phyloP scores from a whole-genome alignment of 176 grass and related monocot genomes.

The Cenchrus purpureus region DNA sequence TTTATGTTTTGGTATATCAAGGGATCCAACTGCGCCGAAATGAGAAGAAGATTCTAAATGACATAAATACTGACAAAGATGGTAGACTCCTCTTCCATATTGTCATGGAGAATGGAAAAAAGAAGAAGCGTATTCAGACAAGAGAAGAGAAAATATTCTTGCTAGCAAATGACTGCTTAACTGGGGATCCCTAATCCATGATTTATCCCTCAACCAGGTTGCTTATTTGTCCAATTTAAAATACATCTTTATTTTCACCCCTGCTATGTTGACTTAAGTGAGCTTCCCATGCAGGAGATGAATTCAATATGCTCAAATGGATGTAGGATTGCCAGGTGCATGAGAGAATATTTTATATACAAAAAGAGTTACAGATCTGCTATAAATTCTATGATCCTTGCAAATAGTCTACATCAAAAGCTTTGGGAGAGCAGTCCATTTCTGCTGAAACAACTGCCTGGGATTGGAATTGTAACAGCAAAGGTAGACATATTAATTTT shows the following conservation, averaged over 20 bases:
- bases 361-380: constrained; percentile 83
- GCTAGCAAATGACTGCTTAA: constrained; percentile 87
- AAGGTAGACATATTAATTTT: constrained; percentile 60
- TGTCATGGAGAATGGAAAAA: constrained; percentile 74
- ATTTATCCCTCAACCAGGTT: constrained; percentile 91
- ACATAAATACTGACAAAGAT: constrained; percentile 88
- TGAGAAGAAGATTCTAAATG: constrained; percentile 89
- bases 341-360: constrained; percentile 91
- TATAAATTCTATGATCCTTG: constrained; percentile 79
- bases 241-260: constrained; percentile 22
- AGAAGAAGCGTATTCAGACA: constrained; percentile 87
- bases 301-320: constrained; percentile 90
- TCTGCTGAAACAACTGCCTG: constrained; percentile 92
- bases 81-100: constrained; percentile 85
- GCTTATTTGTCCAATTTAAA: constrained; percentile 26
- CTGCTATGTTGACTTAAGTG: constrained; percentile 36
- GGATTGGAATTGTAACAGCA: constrained; percentile 94
- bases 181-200: constrained; percentile 81
- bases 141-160: constrained; percentile 98
- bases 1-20: constrained; percentile 49
- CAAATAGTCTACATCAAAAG: constrained; percentile 83
- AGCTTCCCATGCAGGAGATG: constrained; percentile 62
- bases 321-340: constrained; percentile 91
- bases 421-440: constrained; percentile 86
- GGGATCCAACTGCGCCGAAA: constrained; percentile 98